Percentiles rank a stretch among this genome's conserved stretches.
Conservation (phyloP, 164 flowering plant species). For the Umbilicus rupestris region DNA sequence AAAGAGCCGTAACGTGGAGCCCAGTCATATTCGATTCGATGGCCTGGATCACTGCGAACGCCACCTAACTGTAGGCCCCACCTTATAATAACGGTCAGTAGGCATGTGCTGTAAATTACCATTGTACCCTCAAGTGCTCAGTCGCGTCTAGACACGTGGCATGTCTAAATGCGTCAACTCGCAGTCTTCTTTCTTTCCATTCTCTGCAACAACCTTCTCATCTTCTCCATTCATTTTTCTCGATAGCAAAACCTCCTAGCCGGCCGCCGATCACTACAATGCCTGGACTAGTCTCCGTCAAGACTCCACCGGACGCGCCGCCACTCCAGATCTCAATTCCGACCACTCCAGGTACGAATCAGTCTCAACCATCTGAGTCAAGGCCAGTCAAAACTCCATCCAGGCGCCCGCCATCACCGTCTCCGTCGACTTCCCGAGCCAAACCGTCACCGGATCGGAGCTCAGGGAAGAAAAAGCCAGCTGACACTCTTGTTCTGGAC, state of each 20-base stretch:
- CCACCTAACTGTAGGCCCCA: background rate
- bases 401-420: conserved; percentile 49
- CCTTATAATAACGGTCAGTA: background rate
- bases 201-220: background rate
- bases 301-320: conserved; percentile 57
- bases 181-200: background rate
- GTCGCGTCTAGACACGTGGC: too few species aligned
- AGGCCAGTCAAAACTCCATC: conserved; percentile 21
- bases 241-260: background rate
- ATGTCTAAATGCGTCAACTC: background rate
- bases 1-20: background rate
- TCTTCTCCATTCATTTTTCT: background rate
- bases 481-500: conserved; percentile 27
- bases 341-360: conserved; percentile 5
- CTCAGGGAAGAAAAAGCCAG: conserved; percentile 43
- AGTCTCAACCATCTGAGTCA: conserved; percentile 3
- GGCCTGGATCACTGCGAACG: background rate
- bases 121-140: background rate
- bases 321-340: conserved; percentile 45
- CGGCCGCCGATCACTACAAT: conserved; percentile 16
- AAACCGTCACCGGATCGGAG: conserved; percentile 55
- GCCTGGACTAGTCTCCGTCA: conserved; percentile 68
- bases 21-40: conserved; percentile 1
- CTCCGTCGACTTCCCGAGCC: conserved; percentile 62
- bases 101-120: background rate